Conservation (phyloP, 2,329 filamentous ascomycete genomes). For the Orbilia oligospora region DNA sequence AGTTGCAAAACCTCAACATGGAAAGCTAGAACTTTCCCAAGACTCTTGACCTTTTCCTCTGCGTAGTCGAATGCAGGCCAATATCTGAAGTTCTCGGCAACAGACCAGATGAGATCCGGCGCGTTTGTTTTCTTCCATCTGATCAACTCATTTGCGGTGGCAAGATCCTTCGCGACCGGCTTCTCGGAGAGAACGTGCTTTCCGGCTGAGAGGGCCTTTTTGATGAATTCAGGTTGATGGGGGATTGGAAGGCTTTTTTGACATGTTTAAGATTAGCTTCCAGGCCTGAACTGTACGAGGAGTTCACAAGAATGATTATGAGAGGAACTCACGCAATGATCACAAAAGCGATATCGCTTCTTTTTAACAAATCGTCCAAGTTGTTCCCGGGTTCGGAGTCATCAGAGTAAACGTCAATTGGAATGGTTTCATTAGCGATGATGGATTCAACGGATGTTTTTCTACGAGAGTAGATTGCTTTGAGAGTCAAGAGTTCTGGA, state of each 20-base stretch:
- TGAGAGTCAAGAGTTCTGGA: conserved; percentile 70
- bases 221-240: conserved; percentile 74
- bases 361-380: conserved; percentile 71
- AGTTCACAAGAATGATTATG: neutral
- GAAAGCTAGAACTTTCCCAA: conserved; percentile 74
- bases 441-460: conserved; percentile 72
- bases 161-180: conserved; percentile 75
- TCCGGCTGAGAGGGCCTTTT: conserved; percentile 74
- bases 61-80: conserved; percentile 72
- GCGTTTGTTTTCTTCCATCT: conserved; percentile 68
- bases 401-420: conserved; percentile 73
- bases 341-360: conserved; percentile 73
- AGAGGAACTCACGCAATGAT: conserved; percentile 69
- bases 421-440: conserved; percentile 63
- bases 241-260: conserved; percentile 74
- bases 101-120: conserved; percentile 69
- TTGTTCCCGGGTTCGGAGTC: conserved; percentile 70
- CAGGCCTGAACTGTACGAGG: too few relatives aligned
- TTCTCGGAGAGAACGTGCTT: conserved; percentile 81
- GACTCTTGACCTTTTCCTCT: conserved; percentile 69
- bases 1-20: conserved; percentile 69
- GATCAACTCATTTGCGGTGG: conserved; percentile 70
- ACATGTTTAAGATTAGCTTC: conserved; percentile 63
- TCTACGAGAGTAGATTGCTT: conserved; percentile 77
- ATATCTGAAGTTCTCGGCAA: conserved; percentile 83